These are phyloP conservation scores for Pyronema omphalodes DNA, from an alignment of 495 filamentous ascomycete species.

Conservation along the genomic window DNA sequence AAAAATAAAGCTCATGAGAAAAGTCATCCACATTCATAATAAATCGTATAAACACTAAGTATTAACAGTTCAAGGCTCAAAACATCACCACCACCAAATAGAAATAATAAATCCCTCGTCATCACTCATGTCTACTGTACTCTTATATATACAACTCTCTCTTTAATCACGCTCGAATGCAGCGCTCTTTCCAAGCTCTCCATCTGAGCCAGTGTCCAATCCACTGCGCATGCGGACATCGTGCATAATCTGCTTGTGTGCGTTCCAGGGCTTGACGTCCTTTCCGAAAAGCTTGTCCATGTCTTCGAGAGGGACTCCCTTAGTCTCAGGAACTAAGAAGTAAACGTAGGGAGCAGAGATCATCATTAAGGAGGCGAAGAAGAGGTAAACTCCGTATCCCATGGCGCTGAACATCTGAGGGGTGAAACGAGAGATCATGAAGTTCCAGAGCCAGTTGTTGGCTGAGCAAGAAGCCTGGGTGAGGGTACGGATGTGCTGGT, in stretches of 20 bases:
- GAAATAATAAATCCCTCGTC: too few species aligned
- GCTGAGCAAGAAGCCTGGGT: conserved; percentile 50
- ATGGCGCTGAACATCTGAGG: conserved; percentile 56
- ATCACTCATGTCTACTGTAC: too few species aligned
- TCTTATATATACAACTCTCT: too few species aligned
- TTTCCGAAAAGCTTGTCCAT: conserved; percentile 42
- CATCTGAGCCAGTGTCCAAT: not conserved
- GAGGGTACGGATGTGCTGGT: conserved; percentile 43
- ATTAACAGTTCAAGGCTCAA: too few species aligned
- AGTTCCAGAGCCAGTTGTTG: conserved; percentile 59
- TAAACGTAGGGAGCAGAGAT: conserved; percentile 50
- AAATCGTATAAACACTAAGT: too few species aligned
- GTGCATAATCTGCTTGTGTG: conserved; percentile 33
- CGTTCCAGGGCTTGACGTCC: conserved; percentile 32
- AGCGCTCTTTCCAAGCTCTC: not conserved
- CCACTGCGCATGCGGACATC: conserved; percentile 26
- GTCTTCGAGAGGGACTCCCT: conserved; percentile 46
- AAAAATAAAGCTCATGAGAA: too few species aligned
- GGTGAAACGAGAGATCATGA: conserved; percentile 52
- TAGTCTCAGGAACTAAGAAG: conserved; percentile 60
- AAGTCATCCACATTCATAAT: too few species aligned
- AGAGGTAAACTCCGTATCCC: conserved; percentile 56
- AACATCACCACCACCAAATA: too few species aligned
- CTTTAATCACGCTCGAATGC: too few species aligned
- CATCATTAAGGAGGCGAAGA: conserved; percentile 33